Percentiles rank a stretch among this genome's conserved stretches.
Conservation (phyloP, 1,139 yeast genomes). For the Protomyces gravidus region DNA sequence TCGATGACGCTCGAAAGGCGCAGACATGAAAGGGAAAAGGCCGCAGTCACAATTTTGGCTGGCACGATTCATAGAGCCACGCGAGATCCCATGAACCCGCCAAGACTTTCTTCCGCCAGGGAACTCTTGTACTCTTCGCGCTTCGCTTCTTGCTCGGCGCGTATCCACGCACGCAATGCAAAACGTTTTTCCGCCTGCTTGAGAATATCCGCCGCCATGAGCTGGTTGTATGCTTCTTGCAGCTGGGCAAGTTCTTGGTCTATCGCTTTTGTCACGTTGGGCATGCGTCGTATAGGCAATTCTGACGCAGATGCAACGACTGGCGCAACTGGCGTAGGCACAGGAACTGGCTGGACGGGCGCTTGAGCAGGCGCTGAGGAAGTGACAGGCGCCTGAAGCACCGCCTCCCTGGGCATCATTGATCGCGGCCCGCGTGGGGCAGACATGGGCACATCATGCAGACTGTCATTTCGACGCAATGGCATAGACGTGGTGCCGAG, state of each 20-base stretch:
- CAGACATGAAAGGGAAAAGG: too few species aligned
- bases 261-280: constrained; percentile 1
- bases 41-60: neutral
- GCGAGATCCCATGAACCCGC: neutral
- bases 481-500: too few species aligned
- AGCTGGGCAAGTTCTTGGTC: constrained; percentile 7
- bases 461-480: too few species aligned
- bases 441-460: neutral
- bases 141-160: constrained; percentile 4
- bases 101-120: constrained; percentile 11
- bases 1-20: too few species aligned
- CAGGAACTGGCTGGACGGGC: neutral
- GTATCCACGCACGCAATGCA: constrained; percentile 4
- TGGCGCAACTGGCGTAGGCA: neutral
- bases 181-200: constrained; percentile 10
- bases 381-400: too few species aligned
- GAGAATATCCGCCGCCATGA: neutral
- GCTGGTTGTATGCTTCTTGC: neutral
- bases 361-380: neutral
- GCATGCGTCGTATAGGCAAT: neutral
- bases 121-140: constrained; percentile 20
- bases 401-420: too few species aligned
- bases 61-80: neutral
- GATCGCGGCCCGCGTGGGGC: neutral
- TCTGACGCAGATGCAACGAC: neutral